Percentiles rank a stretch among this genome's conserved stretches.
Evolutionary conservation across 2,329 filamentous ascomycete genomes (phyloP).

Genomic region (Daldinia sp.): DNA sequence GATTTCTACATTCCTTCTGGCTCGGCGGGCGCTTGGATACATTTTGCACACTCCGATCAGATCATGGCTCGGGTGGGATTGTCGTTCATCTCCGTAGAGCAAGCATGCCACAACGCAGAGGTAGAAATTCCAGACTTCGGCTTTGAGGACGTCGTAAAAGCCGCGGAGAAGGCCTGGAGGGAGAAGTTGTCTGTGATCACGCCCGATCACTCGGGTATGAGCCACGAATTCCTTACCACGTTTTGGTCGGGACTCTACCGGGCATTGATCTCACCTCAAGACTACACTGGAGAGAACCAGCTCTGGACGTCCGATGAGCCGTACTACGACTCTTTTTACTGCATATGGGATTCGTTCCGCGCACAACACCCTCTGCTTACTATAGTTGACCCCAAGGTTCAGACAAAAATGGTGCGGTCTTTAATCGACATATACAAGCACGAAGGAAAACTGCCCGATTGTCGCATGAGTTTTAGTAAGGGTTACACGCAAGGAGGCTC

Average conservation of each 20-base stretch:
- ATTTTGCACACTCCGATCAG: conserved; percentile 66
- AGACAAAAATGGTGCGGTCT: conserved; percentile 77
- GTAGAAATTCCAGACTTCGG: conserved; percentile 73
- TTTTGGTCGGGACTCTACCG: conserved; percentile 81
- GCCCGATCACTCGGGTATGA: conserved; percentile 67
- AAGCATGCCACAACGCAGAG: conserved; percentile 78
- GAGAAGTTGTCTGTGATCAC: conserved; percentile 71
- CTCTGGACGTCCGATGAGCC: conserved; percentile 76
- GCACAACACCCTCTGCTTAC: conserved; percentile 79
- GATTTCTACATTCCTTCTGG: conserved; percentile 50
- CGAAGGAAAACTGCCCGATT: conserved; percentile 75
- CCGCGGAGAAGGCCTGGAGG: conserved; percentile 70
- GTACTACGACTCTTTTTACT: conserved; percentile 77
- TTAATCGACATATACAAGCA: conserved; percentile 78
- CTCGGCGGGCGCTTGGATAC: conserved; percentile 70
- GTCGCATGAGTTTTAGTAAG: conserved; percentile 81
- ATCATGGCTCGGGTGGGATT: conserved; percentile 77
- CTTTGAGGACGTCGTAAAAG: conserved; percentile 67
- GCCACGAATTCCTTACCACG: conserved; percentile 67
- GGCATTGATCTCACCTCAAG: conserved; percentile 77
- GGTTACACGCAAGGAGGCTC: conserved; percentile 82
- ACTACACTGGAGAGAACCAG: conserved; percentile 81
- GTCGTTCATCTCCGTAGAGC: conserved; percentile 75
- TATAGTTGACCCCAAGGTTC: conserved; percentile 74
- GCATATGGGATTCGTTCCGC: conserved; percentile 81